These are phyloP conservation scores for Eremochloa ophiuroides DNA, from an alignment of 176 grass and related monocot species.

Conservation along the genomic window DNA sequence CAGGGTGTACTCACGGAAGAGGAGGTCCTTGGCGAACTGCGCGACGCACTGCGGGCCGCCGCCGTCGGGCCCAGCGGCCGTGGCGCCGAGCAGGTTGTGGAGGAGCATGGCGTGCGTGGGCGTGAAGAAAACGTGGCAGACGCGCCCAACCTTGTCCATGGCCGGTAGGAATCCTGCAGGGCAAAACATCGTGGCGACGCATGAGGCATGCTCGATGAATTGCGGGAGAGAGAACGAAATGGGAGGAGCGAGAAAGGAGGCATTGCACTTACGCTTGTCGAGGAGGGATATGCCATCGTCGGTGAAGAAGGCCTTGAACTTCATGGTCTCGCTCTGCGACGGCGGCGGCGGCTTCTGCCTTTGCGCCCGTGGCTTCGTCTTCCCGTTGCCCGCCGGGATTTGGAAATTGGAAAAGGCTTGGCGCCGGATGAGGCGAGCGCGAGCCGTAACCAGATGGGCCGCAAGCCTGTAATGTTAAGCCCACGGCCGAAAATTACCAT, in stretches of 20 bases:
- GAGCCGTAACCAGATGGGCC: too few relatives aligned
- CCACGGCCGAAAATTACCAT: neutral
- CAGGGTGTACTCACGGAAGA: constrained; percentile 89
- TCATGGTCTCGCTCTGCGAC: constrained; percentile 41
- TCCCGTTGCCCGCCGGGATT: neutral
- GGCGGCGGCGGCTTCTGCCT: neutral
- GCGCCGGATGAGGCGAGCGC: neutral
- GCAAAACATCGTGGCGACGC: neutral
- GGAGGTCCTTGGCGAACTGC: constrained; percentile 81
- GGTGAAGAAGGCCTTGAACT: constrained; percentile 94
- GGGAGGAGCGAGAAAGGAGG: neutral
- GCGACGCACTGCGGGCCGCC: constrained; percentile 79
- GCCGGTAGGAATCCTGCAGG: constrained; percentile 71
- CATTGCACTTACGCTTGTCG: constrained; percentile 61
- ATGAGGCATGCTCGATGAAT: constrained; percentile 51
- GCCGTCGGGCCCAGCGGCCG: constrained; percentile 46
- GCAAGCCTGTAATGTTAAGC: neutral
- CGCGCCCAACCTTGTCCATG: constrained; percentile 75
- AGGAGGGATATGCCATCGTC: constrained; percentile 79
- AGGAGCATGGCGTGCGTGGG: constrained; percentile 85
- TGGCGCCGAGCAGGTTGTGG: constrained; percentile 64
- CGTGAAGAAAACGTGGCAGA: constrained; percentile 78
- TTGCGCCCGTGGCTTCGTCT: neutral
- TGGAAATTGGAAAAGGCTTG: neutral
- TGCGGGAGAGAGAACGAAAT: neutral